Evolutionary conservation across 768 basidiomycete species (phyloP), one percentile per base, ranked within the genome.

Genomic region (Russula griseocarnosa): DNA sequence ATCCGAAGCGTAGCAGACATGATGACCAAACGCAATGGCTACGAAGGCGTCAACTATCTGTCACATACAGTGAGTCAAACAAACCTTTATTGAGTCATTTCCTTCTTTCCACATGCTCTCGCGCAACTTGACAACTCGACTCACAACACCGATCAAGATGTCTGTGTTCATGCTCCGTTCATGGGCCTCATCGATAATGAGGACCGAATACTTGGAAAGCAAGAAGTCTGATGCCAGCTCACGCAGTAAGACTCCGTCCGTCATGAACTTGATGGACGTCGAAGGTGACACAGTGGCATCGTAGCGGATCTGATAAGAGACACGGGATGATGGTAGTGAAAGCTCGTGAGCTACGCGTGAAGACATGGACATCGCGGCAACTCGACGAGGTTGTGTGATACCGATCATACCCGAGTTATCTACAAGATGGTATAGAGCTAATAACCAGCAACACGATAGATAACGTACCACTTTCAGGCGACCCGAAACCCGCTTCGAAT

Each of bases 251-350:
- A 99, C 94, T 77, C 97, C 97, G 70, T 99, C 97, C 7, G 97
- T 99, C 95, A 98, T 98, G 79, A 98, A 99, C 74, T 98, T 98
- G 79, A 99, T 94, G 9, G 87, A 87, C 1, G 97, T 99, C 24
- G 84, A 81, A 0, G 92, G 81, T 4, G 94, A 94, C 0, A 94
- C 87, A 0, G 94, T 98, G 1, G 93, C 90, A 69, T 98, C 96
- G 72, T 98, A 99, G 65, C 97, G 90, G 66, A 99, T 98, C 74
- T 98, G 95, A 74, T 98, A 95, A 0, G 97, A 96, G 7, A 98
- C 92, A 28, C 83, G 80, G 0, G 88, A 87, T 1, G 88, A 79
- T 0, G 90, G 82, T 16, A 98, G 77, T 6, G 90, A 89, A n/a
- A 99, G 79, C 75, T 99, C 97, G 55, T 90, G 81, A n/a, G 87